These are phyloP conservation scores for Puccinia triticina DNA, from an alignment of 1,284 basidiomycete species.

Conservation along the genomic window DNA sequence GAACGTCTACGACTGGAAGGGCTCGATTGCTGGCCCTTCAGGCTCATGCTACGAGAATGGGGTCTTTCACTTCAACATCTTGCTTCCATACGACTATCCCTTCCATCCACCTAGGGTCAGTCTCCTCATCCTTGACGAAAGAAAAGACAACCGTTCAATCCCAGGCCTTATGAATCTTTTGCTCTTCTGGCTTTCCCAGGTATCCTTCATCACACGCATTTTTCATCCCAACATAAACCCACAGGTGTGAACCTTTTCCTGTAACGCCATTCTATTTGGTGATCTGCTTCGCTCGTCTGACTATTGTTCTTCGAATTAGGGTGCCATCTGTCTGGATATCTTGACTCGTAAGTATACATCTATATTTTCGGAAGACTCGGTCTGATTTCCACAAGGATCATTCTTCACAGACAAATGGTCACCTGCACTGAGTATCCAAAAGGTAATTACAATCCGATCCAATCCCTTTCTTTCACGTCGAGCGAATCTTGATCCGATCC, in stretches of 20 bases:
- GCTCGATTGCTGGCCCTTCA: conserved; percentile 37
- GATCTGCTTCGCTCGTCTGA: background rate
- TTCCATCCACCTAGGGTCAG: conserved; percentile 40
- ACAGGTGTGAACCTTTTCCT: conserved; percentile 2
- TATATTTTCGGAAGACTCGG: background rate
- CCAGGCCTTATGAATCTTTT: background rate
- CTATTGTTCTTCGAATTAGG: background rate
- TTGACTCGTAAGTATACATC: conserved; percentile 19
- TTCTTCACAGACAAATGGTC: conserved; percentile 34
- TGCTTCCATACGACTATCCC: conserved; percentile 41
- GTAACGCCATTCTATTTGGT: background rate
- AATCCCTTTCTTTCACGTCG: background rate
- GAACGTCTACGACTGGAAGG: conserved; percentile 34
- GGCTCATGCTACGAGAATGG: conserved; percentile 31
- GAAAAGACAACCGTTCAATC: background rate
- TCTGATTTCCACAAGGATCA: background rate
- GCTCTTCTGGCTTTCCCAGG: background rate
- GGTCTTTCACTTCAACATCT: conserved; percentile 42
- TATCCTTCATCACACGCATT: conserved; percentile 24
- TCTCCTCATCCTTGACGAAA: background rate
- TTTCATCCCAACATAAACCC: conserved; percentile 37
- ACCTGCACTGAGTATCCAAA: conserved; percentile 27
- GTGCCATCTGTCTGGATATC: conserved; percentile 43
- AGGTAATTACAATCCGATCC: background rate
- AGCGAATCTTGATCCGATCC: background rate